Percentiles rank a stretch among this genome's conserved stretches.
phyloP scores from a whole-genome alignment of 352 stramenopile genomes.

The Phytophthora parvispora region DNA sequence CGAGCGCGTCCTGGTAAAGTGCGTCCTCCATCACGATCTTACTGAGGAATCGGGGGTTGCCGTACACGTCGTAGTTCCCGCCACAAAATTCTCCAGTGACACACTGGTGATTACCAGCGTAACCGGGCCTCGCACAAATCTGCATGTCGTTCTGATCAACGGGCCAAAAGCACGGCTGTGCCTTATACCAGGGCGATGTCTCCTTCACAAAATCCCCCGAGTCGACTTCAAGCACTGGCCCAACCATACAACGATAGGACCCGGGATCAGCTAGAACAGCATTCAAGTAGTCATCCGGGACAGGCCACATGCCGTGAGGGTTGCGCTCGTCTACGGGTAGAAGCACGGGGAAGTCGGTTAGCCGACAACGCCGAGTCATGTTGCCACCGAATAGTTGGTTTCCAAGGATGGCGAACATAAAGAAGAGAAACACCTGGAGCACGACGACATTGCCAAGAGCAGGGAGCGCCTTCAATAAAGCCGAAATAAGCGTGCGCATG shows the following conservation, averaged over 20 bases:
- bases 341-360: slow-evolving; percentile 84
- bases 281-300: slow-evolving; percentile 9
- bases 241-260: slow-evolving; percentile 49
- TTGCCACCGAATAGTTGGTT: slow-evolving; percentile 88
- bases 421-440: slow-evolving; percentile 90
- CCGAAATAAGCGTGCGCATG: slow-evolving; percentile 79
- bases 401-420: slow-evolving; percentile 91
- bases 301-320: slow-evolving; percentile 13
- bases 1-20: slow-evolving; percentile 64
- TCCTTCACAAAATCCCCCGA: slow-evolving; percentile 57
- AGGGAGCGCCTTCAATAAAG: slow-evolving; percentile 84
- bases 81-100: slow-evolving; percentile 52
- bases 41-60: slow-evolving; percentile 71
- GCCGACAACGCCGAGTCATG: slow-evolving; percentile 78
- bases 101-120: slow-evolving; percentile 67
- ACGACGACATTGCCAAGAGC: slow-evolving; percentile 89
- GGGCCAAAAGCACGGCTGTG: slow-evolving; percentile 93
- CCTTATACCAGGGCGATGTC: slow-evolving; percentile 65
- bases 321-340: slow-evolving; percentile 44
- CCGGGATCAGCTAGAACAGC: slow-evolving; percentile 45
- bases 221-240: slow-evolving; percentile 51
- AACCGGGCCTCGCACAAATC: slow-evolving; percentile 63
- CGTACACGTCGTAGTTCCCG: slow-evolving; percentile 71
- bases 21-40: slow-evolving; percentile 52
- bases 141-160: slow-evolving; percentile 80